A percentile compares a stretch with the other conserved stretches of the same genome.
These are phyloP conservation scores for Didymella glomerata DNA, from an alignment of 2,329 filamentous ascomycete genomes.

Conservation along the genomic window DNA sequence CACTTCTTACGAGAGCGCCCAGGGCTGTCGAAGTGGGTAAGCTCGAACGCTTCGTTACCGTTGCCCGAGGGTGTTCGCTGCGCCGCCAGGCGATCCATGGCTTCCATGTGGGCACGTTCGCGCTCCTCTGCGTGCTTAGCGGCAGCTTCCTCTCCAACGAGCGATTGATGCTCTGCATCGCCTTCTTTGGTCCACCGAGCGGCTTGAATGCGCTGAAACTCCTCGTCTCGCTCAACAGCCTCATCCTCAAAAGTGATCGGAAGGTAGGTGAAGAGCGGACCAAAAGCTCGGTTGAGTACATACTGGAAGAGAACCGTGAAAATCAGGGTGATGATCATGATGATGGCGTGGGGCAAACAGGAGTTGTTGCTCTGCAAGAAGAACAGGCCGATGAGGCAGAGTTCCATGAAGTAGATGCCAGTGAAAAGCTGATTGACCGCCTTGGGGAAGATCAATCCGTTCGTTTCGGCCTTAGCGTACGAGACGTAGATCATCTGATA, in stretches of 20 bases:
- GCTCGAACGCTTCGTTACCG: slow-evolving; percentile 34
- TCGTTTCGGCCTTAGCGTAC: slow-evolving; percentile 88
- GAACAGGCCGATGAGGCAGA: slow-evolving; percentile 88
- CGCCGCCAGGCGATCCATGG: slow-evolving; percentile 29
- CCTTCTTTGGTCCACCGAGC: slow-evolving; percentile 69
- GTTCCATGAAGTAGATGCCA: slow-evolving; percentile 92
- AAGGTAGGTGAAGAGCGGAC: slow-evolving; percentile 84
- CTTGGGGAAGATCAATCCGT: slow-evolving; percentile 87
- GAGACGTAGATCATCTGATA: slow-evolving; percentile 97
- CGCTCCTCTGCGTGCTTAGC: slow-evolving; percentile 42
- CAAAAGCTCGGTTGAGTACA: slow-evolving; percentile 82
- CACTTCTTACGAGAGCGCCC: slow-evolving; percentile 37
- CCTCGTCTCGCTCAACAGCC: slow-evolving; percentile 87
- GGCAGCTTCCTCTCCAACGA: slow-evolving; percentile 45
- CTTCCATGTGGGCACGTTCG: slow-evolving; percentile 46
- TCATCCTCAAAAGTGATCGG: slow-evolving; percentile 97
- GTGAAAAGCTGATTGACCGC: slow-evolving; percentile 97
- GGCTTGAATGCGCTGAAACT: slow-evolving; percentile 82
- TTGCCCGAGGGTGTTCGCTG: slow-evolving; percentile 13
- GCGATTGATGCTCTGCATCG: slow-evolving; percentile 54
- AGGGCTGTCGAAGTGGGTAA: slow-evolving; percentile 40
- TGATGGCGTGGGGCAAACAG: slow-evolving; percentile 79
- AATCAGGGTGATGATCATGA: slow-evolving; percentile 79
- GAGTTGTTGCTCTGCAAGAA: slow-evolving; percentile 74
- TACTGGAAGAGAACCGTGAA: slow-evolving; percentile 81